Base-by-base conservation (phyloP, 148 eudicot genomes). In the Vaccinium vitisidaea region DNA sequence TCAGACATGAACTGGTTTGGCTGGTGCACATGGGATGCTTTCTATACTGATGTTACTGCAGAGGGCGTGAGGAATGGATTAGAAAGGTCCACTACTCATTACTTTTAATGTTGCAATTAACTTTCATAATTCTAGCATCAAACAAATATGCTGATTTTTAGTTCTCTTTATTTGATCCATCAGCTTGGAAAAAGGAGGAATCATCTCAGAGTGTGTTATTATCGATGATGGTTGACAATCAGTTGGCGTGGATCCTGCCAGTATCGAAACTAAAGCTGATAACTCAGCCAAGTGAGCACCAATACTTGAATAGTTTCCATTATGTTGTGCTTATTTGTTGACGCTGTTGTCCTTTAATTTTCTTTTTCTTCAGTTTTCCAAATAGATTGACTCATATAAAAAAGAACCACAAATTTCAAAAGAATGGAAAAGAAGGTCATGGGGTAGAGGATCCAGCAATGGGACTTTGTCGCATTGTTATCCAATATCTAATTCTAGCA, bases 11-110 rank as follows among this genome's bases (percentile, higher is more conserved):
- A 94, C 88, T 95, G 96, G 96, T 95, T 95, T 80, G 98, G 98
- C 75, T 95, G 98, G 98, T 95, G 98, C 86, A 95, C 98, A 8
- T 95, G 98, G 98, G 98, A 95, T 88, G 98, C 98, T 56, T 95
- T 95, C 88, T 94, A 95, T 80, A 92, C 95, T 2, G 88, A 93
- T 75, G 98, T 95, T 75, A 91, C 92, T 23, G 88, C 95, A 65
- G 90, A 93, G 75, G 98, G 96, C n/a, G 97, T 93, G 25, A 93
- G 87, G 81, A 89, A 91, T 54, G 98, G 98, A 55, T 83, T 95
- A 59, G 86, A 92, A 67, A 94, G 98, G 97, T 95, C 84, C 25
- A 50, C 4, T n/a, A 23, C 65, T 23, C 25, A 50, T 39, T 59
- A 84, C 10, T 58, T 18, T 4, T 43, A 23, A 25, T 50, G 14